Evolutionary conservation across 768 basidiomycete genomes (phyloP).

Genomic region (Porphyrellus cyaneotinctus): DNA sequence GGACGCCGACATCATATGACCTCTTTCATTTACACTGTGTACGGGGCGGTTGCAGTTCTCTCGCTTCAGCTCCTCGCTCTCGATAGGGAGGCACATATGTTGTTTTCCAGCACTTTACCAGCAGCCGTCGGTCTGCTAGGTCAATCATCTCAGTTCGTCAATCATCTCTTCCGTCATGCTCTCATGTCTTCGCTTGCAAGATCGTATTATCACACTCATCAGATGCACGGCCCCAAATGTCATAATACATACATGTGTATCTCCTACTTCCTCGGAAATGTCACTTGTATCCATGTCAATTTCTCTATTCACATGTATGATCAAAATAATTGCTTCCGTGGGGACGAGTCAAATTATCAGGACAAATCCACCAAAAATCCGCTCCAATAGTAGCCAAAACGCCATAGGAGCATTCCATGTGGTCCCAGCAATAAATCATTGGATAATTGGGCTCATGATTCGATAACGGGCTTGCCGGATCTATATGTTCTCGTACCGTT

Average conservation of each 20-base stretch:
- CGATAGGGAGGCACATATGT: background rate
- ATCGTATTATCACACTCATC: background rate
- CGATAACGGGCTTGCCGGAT: constrained; percentile 14
- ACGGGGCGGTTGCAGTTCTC: background rate
- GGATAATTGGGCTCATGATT: background rate
- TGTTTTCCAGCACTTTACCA: background rate
- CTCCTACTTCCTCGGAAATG: constrained; percentile 17
- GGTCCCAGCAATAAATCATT: constrained; percentile 1
- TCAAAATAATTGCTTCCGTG: constrained; percentile 7
- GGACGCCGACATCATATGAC: background rate
- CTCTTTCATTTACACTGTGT: too few species aligned
- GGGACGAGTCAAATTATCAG: constrained; percentile 1
- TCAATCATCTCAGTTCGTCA: background rate
- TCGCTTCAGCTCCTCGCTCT: background rate
- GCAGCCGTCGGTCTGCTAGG: background rate
- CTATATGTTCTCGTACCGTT: constrained; percentile 21
- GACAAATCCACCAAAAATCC: constrained; percentile 14
- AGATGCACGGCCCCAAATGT: background rate
- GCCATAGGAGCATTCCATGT: constrained; percentile 8
- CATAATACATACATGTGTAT: background rate
- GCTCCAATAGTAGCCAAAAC: background rate
- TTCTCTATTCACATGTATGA: constrained; percentile 1
- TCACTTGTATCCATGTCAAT: background rate
- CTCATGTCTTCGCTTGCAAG: background rate
- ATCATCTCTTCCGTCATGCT: background rate